These are phyloP conservation scores for Colletotrichum sp. DNA, from an alignment of 2,329 filamentous ascomycete species.

Conservation along the genomic window DNA sequence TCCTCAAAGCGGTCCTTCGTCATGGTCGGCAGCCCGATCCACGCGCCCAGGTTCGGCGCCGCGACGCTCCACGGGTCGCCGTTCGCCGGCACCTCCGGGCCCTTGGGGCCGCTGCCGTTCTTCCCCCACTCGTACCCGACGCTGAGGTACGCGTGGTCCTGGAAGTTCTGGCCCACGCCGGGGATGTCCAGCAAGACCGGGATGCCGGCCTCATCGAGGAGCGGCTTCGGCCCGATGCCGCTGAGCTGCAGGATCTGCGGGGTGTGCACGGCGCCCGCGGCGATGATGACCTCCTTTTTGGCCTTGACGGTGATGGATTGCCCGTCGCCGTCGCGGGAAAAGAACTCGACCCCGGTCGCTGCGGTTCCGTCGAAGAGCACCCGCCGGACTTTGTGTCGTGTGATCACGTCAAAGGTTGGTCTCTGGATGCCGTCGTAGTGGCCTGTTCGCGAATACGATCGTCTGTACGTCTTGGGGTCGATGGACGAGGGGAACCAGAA, in stretches of 20 bases:
- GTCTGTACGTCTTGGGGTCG: slow-evolving; percentile 20
- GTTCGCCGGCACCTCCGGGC: neutral
- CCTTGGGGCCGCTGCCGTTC: neutral
- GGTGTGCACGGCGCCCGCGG: slow-evolving; percentile 39
- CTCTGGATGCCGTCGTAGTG: slow-evolving; percentile 25
- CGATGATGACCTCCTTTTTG: slow-evolving; percentile 38
- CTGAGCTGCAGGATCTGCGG: slow-evolving; percentile 48
- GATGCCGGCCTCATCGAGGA: slow-evolving; percentile 39
- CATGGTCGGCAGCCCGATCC: slow-evolving; percentile 25
- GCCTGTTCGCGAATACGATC: slow-evolving; percentile 29
- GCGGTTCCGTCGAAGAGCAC: slow-evolving; percentile 23
- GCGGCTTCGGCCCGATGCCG: slow-evolving; percentile 42
- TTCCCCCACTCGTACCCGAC: slow-evolving; percentile 22
- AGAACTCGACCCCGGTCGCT: slow-evolving; percentile 30
- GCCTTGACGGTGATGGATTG: slow-evolving; percentile 25
- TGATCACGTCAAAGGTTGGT: slow-evolving; percentile 27
- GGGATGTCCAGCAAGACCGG: slow-evolving; percentile 42
- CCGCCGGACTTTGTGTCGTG: slow-evolving; percentile 23
- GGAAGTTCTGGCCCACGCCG: slow-evolving; percentile 47
- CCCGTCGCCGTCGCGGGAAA: slow-evolving; percentile 5
- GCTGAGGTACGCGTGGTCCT: slow-evolving; percentile 38
- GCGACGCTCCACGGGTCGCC: slow-evolving; percentile 8
- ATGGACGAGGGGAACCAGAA: slow-evolving; percentile 28
- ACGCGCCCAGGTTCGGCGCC: slow-evolving; percentile 24
- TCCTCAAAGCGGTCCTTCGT: slow-evolving; percentile 17